Evolutionary conservation across 2,329 filamentous ascomycete genomes (phyloP).

Genomic region (Chalaropsis ovoidea): DNA sequence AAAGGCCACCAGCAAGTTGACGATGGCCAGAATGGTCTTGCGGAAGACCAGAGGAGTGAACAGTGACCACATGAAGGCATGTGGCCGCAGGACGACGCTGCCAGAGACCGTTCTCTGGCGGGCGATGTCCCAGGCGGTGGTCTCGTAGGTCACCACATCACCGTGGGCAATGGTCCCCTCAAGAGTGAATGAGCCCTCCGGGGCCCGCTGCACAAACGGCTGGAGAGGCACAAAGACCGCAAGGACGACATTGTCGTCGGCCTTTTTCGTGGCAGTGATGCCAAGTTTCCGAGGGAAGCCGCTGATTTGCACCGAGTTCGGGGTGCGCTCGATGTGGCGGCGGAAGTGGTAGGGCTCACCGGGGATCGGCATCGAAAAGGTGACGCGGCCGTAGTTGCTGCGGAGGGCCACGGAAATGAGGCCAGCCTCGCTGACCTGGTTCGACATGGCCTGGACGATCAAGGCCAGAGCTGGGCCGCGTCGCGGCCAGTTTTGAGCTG

Average conservation of each 20-base stretch:
- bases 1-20: slow-evolving; percentile 6
- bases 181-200: background rate
- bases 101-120: background rate
- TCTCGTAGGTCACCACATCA: slow-evolving; percentile 22
- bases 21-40: background rate
- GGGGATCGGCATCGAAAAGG: slow-evolving; percentile 19
- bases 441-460: slow-evolving; percentile 15
- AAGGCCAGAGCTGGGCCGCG: slow-evolving; percentile 6
- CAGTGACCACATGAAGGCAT: slow-evolving; percentile 4
- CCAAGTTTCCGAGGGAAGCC: background rate
- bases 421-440: slow-evolving; percentile 16
- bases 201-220: slow-evolving; percentile 13
- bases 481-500: slow-evolving; percentile 17
- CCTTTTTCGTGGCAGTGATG: background rate
- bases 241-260: background rate
- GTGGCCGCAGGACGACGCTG: background rate
- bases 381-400: background rate
- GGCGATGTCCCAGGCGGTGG: slow-evolving; percentile 1
- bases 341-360: slow-evolving; percentile 21
- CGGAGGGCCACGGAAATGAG: slow-evolving; percentile 21
- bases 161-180: slow-evolving; percentile 11
- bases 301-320: background rate
- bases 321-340: background rate
- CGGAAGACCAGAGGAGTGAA: background rate
- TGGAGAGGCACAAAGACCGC: slow-evolving; percentile 16